phyloP scores from a whole-genome alignment of 1,139 yeast genomes.

The Debaryomyces subglobosus region DNA sequence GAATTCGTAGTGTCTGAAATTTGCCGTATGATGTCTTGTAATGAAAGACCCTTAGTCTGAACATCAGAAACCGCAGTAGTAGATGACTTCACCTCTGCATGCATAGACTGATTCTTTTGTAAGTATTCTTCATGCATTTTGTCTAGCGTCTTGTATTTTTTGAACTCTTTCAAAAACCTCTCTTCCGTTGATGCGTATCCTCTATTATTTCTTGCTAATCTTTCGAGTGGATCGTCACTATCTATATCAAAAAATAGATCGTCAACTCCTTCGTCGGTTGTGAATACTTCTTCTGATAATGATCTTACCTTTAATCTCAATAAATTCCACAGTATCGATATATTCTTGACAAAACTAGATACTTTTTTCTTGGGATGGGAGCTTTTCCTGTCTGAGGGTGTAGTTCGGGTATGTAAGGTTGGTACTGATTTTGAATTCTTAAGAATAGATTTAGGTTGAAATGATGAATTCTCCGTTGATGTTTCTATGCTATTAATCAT shows the following conservation, averaged over 20 bases:
- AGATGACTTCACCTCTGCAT: constrained; percentile 24
- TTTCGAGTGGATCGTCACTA: constrained; percentile 31
- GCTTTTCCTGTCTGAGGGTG: constrained; percentile 3
- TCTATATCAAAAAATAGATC: constrained; percentile 47
- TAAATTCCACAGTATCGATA: constrained; percentile 38
- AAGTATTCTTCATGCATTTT: constrained; percentile 30
- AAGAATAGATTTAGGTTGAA: constrained; percentile 12
- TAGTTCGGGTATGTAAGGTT: constrained; percentile 1
- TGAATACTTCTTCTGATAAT: constrained; percentile 47
- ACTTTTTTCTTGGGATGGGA: constrained; percentile 14
- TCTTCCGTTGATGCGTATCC: constrained; percentile 36
- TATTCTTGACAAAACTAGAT: constrained; percentile 33
- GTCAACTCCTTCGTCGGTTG: constrained; percentile 43
- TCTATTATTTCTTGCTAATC: constrained; percentile 22
- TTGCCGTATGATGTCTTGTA: constrained; percentile 34
- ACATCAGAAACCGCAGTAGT: constrained; percentile 24
- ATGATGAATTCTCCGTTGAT: constrained; percentile 7
- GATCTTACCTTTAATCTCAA: constrained; percentile 37
- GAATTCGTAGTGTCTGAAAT: constrained; percentile 9
- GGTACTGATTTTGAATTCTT: constrained; percentile 9
- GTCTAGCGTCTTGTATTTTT: constrained; percentile 38
- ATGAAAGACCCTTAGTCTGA: constrained; percentile 11
- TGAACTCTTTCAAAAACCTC: constrained; percentile 36
- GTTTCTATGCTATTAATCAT: constrained; percentile 6
- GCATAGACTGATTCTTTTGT: constrained; percentile 10